phyloP scores from a whole-genome alignment of 371 early-diverging fungal genomes.

The Mucor velutinosus region DNA sequence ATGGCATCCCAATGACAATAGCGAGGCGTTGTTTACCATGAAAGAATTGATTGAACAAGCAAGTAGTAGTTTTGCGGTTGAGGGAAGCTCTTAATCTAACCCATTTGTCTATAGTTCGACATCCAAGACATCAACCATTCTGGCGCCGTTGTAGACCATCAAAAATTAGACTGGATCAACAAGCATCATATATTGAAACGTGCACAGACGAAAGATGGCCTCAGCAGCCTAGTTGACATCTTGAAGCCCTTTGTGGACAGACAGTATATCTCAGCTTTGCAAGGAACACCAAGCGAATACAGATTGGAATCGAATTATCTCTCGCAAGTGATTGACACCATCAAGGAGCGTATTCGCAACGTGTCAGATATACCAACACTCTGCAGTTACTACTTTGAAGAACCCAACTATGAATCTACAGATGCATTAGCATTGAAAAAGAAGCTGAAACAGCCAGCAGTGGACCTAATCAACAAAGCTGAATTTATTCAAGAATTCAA shows the following conservation, averaged over 20 bases:
- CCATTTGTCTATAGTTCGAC: conserved; percentile 58
- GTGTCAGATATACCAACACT: conserved; percentile 58
- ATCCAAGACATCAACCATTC: conserved; percentile 72
- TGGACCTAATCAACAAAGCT: conserved; percentile 24
- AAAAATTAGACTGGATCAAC: conserved; percentile 86
- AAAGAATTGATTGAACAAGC: conserved; percentile 69
- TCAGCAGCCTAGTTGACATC: conserved; percentile 37
- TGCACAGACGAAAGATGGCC: conserved; percentile 52
- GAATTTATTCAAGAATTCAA: conserved; percentile 19
- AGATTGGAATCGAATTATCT: conserved; percentile 45
- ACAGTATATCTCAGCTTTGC: conserved; percentile 19
- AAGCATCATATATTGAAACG: conserved; percentile 71
- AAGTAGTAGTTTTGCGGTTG: conserved; percentile 11
- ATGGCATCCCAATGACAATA: conserved; percentile 66
- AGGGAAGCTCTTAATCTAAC: neutral
- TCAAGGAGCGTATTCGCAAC: conserved; percentile 66
- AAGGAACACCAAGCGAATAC: conserved; percentile 19
- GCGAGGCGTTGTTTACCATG: conserved; percentile 47
- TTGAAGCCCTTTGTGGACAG: conserved; percentile 34
- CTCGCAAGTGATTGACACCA: conserved; percentile 42
- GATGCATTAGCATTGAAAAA: conserved; percentile 51
- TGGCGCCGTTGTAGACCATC: conserved; percentile 75
- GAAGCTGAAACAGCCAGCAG: conserved; percentile 49
- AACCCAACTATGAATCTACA: conserved; percentile 53
- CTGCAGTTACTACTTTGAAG: conserved; percentile 61